Base-by-base conservation (phyloP, 2,329 filamentous ascomycete genomes). In the Conoideocrella luteorostrata region DNA sequence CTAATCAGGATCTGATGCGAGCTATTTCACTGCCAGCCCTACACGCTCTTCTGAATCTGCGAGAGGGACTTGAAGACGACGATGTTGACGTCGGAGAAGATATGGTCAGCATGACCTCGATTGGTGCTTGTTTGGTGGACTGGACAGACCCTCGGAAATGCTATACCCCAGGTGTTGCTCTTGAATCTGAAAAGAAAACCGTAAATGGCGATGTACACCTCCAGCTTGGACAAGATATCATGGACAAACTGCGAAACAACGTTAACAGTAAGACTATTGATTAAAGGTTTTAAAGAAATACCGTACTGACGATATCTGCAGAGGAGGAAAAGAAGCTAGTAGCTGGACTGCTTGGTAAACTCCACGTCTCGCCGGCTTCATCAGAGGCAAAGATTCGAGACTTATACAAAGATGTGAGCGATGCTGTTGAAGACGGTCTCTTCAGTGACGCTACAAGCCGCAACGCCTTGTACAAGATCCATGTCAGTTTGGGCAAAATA, bases 71-170 rank as follows among this genome's bases (percentile, higher is more conserved):
- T 17, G 84, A 88, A 47, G 88, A 87, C 34, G 84, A 86, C 24
- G 84, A 87, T 39, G 81, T 82, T 15, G 86, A 88, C 40, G 79
- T 86, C 10, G 78, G 78, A 29, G 84, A 86, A 46, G 83, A 81
- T 51, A 89, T 94, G 80, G 86, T 91, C 7, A 81, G 83, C 53
- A 76, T 94, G 51, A 76, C 79, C 34, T 78, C 82, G 3, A 86
- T 95, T 46, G 88, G 87, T 1, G 81, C 86, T 3, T 91, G 89
- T 56, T 69, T 97, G 7, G 80, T 90, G 1, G 91, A 97, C 61
- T 97, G 91, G 93, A 97, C 91, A 0, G 91, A 97, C 61, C 89
- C 90, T 29, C 75, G 91, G 39, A 90, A 94, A 62, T 87, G 69
- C 67, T 86, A 67, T 65, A 75, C 62, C 45, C 74, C 68, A 51